Evolutionary conservation across 1,284 basidiomycete species (phyloP), one percentile per base, ranked within the genome.

Genomic region (Moniliophthora roreri): DNA sequence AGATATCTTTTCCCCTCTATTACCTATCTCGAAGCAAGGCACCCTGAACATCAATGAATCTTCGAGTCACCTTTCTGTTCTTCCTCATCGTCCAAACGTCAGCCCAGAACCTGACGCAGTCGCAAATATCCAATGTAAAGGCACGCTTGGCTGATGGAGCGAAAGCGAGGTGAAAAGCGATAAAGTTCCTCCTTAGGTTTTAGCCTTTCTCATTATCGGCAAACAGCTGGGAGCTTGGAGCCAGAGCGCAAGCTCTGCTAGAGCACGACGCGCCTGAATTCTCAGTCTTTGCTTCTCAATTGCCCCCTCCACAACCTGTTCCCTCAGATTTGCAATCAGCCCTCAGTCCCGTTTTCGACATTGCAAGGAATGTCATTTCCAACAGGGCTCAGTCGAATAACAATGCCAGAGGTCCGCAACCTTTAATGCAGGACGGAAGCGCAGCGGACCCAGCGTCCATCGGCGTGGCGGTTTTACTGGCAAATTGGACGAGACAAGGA

Each of bases 361-460:
- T 91, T 51, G 81, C 89, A 1, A 69, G 75, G 9, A 62, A 69
- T 28, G 74, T 85, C 41, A 82, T 92, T 3, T 58, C 68, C 5
- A 75, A 74, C 54, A 75, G 79, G 21, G 59, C 74, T 1, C 44
- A 56, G 9, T 69, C 74, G 4, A 78, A 77, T 51, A 66, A 64
- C 8, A 69, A 75, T 23, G 66, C 72, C 20, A 63, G 70, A 0
- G 75, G 78, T 18, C 72, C 81, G 1, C 78, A 80, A 59, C 79
- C 81, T 1, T 69, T 85, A 24, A 71, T 84, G 32, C 60, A 65
- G 28, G 82, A 78, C 52, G 75, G 77, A 18, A 85, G 82, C 15
- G 85, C 90, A 0, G 87, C 87, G 0, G 94, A 97, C 69, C 93
- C 94, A 0, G 84, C 91, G 0, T 87, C 85, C 56, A 79, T 94